Conservation (phyloP, 306 rosid genomes). For the Pachyrhizus erosus region DNA sequence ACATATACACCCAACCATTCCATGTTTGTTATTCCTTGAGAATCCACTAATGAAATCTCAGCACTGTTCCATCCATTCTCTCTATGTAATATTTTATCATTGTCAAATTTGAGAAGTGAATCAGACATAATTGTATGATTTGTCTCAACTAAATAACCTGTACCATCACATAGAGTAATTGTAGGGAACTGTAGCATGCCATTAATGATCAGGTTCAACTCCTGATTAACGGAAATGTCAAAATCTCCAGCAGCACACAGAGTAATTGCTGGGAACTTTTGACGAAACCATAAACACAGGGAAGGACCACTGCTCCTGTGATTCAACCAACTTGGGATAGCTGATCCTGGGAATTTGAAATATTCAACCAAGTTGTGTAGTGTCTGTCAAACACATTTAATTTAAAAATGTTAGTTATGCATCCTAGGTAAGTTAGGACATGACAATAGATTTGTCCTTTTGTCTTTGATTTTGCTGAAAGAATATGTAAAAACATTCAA, state of each 20-base stretch:
- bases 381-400: not conserved
- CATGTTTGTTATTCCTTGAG: no score
- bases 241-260: not conserved
- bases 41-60: no score
- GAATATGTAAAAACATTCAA: no score
- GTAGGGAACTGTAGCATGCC: not conserved
- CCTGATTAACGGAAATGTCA: rapidly evolving
- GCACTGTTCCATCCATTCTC: no score
- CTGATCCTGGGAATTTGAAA: not conserved
- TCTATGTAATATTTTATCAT: no score
- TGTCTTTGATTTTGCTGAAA: no score
- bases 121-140: no score
- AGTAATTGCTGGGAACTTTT: not conserved
- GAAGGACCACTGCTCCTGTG: not conserved
- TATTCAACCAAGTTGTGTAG: not conserved
- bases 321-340: slow-evolving; percentile 16
- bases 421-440: not conserved
- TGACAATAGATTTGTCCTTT: not conserved
- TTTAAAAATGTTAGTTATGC: not conserved
- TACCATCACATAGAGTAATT: no score
- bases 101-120: no score
- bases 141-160: no score
- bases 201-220: not conserved
- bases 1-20: no score
- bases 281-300: slow-evolving; percentile 1